A percentile compares a stretch with the other conserved stretches of the same genome.
phyloP scores from a whole-genome alignment of 2,329 filamentous ascomycete genomes.

The Trichoderma lentiforme region DNA sequence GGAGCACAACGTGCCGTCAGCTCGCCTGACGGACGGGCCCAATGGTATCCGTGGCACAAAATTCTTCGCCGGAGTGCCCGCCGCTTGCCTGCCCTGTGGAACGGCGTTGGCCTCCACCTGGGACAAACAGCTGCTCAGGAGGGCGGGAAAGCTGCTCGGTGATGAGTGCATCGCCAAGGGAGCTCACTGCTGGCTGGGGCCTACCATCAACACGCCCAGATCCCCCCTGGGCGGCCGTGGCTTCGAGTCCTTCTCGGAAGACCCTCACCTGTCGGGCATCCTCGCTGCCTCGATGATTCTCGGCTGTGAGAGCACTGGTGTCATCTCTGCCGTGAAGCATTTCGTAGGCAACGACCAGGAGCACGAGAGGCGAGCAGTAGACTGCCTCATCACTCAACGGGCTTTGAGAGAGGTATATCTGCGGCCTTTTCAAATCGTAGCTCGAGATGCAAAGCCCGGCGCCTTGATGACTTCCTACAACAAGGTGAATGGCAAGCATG shows the following conservation, averaged over 20 bases:
- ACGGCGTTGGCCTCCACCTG: neutral
- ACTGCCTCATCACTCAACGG: neutral
- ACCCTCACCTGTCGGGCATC: neutral
- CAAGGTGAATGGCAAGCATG: neutral
- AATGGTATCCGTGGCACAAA: constrained; percentile 8
- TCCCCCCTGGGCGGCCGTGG: neutral
- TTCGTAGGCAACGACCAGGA: constrained; percentile 6
- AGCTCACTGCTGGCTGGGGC: neutral
- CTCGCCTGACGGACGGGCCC: neutral
- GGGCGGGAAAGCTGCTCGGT: neutral
- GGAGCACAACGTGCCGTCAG: neutral
- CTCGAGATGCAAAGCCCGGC: neutral
- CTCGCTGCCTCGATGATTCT: neutral
- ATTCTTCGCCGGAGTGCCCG: constrained; percentile 2
- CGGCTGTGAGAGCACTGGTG: neutral
- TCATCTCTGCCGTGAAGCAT: neutral
- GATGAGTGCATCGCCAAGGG: constrained; percentile 10
- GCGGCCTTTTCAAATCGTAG: neutral
- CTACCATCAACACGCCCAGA: constrained; percentile 2
- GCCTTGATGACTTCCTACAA: constrained; percentile 9
- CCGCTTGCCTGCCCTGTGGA: neutral
- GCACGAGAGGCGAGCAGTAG: constrained; percentile 1
- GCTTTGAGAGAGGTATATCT: neutral
- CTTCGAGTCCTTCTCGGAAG: constrained; percentile 5
- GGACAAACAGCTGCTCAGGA: neutral